Evolutionary conservation across 805 yeast species (phyloP).

Genomic region (Sugiyamaella valdiviana): DNA sequence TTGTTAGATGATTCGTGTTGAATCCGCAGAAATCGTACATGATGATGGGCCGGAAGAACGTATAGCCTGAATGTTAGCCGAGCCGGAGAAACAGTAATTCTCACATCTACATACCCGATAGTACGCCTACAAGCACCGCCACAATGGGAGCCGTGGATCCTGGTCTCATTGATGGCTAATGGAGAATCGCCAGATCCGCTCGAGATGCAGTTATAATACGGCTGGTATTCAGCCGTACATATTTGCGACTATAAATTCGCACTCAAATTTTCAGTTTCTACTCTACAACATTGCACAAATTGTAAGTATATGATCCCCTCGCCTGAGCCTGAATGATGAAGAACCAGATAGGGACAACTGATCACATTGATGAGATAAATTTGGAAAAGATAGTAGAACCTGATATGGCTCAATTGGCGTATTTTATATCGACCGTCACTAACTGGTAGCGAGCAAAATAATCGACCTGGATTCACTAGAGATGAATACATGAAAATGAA

Average conservation of each 20-base stretch:
- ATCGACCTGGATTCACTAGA: background rate
- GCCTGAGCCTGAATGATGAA: constrained; percentile 23
- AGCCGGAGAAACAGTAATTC: background rate
- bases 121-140: constrained; percentile 1
- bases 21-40: background rate
- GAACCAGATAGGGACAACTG: constrained; percentile 34
- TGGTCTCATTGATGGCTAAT: background rate
- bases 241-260: background rate
- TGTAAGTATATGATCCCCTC: background rate
- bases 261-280: too few species aligned
- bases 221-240: background rate
- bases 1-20: background rate
- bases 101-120: background rate
- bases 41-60: constrained; percentile 2
- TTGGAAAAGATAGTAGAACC: constrained; percentile 31
- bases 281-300: too few species aligned
- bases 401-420: background rate
- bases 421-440: background rate
- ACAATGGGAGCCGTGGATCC: background rate
- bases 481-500: background rate
- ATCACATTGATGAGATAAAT: constrained; percentile 21
- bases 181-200: background rate
- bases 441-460: background rate
- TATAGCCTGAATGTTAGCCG: background rate
- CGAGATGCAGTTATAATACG: background rate